phyloP scores from a whole-genome alignment of 192 early-diverging fungal species.

The Coemansia sp. region DNA sequence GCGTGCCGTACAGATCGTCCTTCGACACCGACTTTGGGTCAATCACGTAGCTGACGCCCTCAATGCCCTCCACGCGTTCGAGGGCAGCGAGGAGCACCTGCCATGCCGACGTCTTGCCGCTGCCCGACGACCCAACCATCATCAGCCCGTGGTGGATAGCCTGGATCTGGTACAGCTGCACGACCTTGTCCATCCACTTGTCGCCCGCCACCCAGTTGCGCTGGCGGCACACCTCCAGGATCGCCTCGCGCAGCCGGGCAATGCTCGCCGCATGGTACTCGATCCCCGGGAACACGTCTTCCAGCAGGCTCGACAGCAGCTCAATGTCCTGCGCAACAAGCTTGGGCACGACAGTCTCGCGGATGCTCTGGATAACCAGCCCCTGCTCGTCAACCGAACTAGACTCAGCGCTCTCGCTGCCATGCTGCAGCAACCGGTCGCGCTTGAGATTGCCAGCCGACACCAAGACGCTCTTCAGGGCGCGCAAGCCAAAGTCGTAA shows the following conservation, averaged over 20 bases:
- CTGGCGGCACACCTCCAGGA: slow-evolving; percentile 74
- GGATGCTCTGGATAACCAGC: slow-evolving; percentile 93
- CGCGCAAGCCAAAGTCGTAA: slow-evolving; percentile 99
- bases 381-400: slow-evolving; percentile 78
- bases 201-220: slow-evolving; percentile 71
- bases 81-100: slow-evolving; percentile 87
- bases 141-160: slow-evolving; percentile 98
- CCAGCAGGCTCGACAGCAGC: slow-evolving; percentile 79
- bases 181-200: slow-evolving; percentile 93
- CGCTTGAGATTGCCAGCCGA: slow-evolving; percentile 99
- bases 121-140: slow-evolving; percentile 98
- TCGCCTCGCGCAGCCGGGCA: slow-evolving; percentile 67
- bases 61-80: slow-evolving; percentile 82
- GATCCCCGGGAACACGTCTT: slow-evolving; percentile 93
- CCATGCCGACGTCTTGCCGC: slow-evolving; percentile 95
- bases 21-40: slow-evolving; percentile 99
- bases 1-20: slow-evolving; percentile 92
- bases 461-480: slow-evolving; percentile 97
- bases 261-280: slow-evolving; percentile 78
- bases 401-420: slow-evolving; percentile 34
- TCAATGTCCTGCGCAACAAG: slow-evolving; percentile 95
- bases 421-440: slow-evolving; percentile 64
- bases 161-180: slow-evolving; percentile 98
- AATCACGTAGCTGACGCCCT: slow-evolving; percentile 91
- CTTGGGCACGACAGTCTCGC: slow-evolving; percentile 97